These are phyloP conservation scores for Termitomyces sp. DNA, from an alignment of 768 basidiomycete genomes.

Conservation along the genomic window DNA sequence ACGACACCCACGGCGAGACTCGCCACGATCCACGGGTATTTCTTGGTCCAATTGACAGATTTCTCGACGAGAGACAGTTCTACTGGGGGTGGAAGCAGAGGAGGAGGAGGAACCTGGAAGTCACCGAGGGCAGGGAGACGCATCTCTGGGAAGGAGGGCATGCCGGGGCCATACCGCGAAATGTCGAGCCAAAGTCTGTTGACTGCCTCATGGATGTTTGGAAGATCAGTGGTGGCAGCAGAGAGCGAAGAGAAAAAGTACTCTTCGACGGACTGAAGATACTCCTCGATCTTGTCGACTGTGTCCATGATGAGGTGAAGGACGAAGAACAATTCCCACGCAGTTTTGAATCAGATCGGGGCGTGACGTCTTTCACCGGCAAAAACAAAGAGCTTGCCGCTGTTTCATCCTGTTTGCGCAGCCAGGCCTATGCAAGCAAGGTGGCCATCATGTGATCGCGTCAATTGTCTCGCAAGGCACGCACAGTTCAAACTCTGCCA, in stretches of 20 bases:
- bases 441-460: neutral
- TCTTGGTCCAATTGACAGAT: constrained; percentile 45
- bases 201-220: constrained; percentile 58
- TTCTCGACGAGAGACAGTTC: constrained; percentile 40
- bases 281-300: constrained; percentile 67
- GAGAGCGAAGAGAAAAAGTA: constrained; percentile 51
- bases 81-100: constrained; percentile 54
- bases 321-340: neutral
- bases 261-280: constrained; percentile 60
- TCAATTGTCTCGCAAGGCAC: constrained; percentile 4
- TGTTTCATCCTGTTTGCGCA: constrained; percentile 27
- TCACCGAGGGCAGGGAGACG: constrained; percentile 61
- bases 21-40: constrained; percentile 58
- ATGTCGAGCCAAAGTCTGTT: constrained; percentile 76
- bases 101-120: constrained; percentile 60
- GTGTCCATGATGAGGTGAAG: constrained; percentile 23
- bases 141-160: constrained; percentile 46
- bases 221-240: constrained; percentile 53
- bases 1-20: constrained; percentile 51
- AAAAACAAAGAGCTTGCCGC: neutral
- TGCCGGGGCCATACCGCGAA: constrained; percentile 71
- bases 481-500: neutral
- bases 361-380: too few relatives aligned
- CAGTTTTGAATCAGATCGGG: constrained; percentile 9
- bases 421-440: neutral